A percentile compares a stretch with the other conserved stretches of the same genome.
Conservation (phyloP, 257 asterid genomes). For the Nicotiana undulata region DNA sequence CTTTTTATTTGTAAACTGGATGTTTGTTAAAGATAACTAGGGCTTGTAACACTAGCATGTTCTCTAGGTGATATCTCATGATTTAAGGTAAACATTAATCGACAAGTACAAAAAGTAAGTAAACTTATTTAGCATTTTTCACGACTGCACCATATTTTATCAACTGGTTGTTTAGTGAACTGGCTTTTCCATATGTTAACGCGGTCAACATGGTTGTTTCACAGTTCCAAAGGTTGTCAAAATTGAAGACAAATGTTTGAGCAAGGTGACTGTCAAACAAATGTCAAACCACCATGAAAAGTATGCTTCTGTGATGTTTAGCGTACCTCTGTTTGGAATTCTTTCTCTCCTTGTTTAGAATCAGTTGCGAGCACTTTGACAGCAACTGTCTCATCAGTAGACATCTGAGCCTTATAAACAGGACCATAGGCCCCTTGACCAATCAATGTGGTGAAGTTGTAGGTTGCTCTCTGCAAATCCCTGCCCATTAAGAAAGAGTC, state of each 20-base stretch:
- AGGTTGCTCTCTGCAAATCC: slow-evolving; percentile 92
- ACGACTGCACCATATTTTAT: background rate
- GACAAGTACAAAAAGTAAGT: background rate
- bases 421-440: slow-evolving; percentile 97
- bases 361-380: slow-evolving; percentile 90
- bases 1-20: background rate
- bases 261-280: background rate
- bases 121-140: background rate
- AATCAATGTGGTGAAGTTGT: slow-evolving; percentile 72
- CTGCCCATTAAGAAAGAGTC: slow-evolving; percentile 36
- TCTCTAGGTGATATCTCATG: background rate
- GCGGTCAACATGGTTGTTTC: background rate
- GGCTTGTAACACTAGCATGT: background rate
- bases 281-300: background rate
- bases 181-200: background rate
- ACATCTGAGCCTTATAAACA: slow-evolving; percentile 86
- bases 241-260: background rate
- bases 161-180: background rate
- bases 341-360: slow-evolving; percentile 94
- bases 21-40: background rate
- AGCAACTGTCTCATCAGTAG: slow-evolving; percentile 76
- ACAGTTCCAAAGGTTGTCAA: background rate
- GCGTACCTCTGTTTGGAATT: slow-evolving; percentile 87
- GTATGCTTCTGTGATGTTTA: slow-evolving; percentile 2
- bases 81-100: background rate